Conservation (phyloP, 495 filamentous ascomycete genomes). For the Xylaria flabelliformis region DNA sequence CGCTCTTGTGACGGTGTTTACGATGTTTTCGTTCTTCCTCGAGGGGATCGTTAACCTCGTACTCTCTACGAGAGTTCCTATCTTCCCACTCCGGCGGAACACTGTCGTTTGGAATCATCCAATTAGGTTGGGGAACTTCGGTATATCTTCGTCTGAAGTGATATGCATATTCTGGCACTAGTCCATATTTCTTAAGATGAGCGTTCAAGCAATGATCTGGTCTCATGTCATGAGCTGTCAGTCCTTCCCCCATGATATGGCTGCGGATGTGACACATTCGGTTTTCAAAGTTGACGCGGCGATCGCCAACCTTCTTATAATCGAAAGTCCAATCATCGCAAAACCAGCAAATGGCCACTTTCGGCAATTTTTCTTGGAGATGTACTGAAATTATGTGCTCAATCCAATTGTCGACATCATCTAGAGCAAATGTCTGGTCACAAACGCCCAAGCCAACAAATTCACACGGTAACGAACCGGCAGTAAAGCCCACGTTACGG, state of each 20-base stretch:
- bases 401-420: conserved; percentile 9
- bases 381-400: not conserved
- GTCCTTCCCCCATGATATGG: conserved; percentile 23
- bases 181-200: conserved; percentile 37
- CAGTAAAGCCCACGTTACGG: no score
- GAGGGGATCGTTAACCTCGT: not conserved
- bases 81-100: conserved; percentile 20
- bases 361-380: conserved; percentile 32
- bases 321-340: conserved; percentile 60
- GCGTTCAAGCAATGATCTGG: conserved; percentile 49
- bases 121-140: conserved; percentile 31
- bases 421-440: not conserved
- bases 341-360: conserved; percentile 42
- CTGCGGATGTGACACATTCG: conserved; percentile 5
- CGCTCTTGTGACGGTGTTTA: not conserved
- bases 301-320: conserved; percentile 26
- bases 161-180: conserved; percentile 34
- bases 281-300: not conserved
- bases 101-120: conserved; percentile 13
- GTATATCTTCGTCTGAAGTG: conserved; percentile 22
- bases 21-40: not conserved
- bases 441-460: not conserved
- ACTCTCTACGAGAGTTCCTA: not conserved
- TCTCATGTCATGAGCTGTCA: conserved; percentile 34
- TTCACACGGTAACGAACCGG: not conserved